Base-by-base conservation (phyloP, 2,329 filamentous ascomycete genomes). In the Colletotrichum tabaci region DNA sequence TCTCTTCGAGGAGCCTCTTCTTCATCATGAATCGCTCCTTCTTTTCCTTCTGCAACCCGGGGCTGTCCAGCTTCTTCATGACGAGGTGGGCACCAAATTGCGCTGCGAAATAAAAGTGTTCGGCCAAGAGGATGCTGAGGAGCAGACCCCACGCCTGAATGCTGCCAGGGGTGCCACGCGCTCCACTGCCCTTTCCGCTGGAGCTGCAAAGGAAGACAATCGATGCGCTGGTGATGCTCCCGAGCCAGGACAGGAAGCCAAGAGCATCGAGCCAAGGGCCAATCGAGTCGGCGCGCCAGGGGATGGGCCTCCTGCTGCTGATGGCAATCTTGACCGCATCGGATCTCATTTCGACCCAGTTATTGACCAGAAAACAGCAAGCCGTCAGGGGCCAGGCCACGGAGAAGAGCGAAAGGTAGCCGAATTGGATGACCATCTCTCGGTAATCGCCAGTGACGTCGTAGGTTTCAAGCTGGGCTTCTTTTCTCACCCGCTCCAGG, bases 361-460 rank as follows among this genome's bases (percentile, higher is more conserved):
- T 97, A 84, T 98, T 98, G 81, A 96, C 85, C 15, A 98, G 84
- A 84, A 98, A 98, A 1, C 93, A 96, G 67, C 94, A 87, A 2
- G 93, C 92, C 0, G 96, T 95, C n/a, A 98, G 85, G 0, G 96
- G 96, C 96, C 96, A 99, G 66, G 98, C 91, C 2, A 96, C 93
- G 0, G 94, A 96, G 81, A 98, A 98, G 12, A 98, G 88, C 0
- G 93, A 92, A 0, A 99, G 87, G 80, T 98, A 98, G 40, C 95
- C 90, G 76, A 91, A 93, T 77, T 96, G 94, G 72, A 98, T 90
- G 38, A 95, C 90, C 95, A 98, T 98, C 83, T 99, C 96, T 47
- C 96, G 89, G 74, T 98, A 94, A 79, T 99, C 96, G 21, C 90
- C 88, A 0, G 94, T 94, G 2, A 98, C 96, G 79, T 98, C 94